Conservation (phyloP, 1,284 basidiomycete genomes). For the Malassezia equina region DNA sequence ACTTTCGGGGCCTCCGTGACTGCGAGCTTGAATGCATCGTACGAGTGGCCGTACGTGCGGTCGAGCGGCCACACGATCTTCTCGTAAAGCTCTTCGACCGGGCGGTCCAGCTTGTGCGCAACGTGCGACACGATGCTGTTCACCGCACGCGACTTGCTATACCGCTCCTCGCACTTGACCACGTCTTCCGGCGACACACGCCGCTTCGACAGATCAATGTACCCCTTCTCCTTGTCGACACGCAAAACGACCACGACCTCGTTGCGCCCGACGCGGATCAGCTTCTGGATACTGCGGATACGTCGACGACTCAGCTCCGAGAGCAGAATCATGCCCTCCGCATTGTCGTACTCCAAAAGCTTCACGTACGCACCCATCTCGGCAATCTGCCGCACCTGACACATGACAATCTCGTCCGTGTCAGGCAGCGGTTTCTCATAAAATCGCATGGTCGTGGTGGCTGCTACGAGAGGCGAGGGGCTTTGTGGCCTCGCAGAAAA, state of each 20-base stretch:
- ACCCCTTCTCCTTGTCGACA: constrained; percentile 99
- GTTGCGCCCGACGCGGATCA: constrained; percentile 93
- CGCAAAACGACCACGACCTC: constrained; percentile 96
- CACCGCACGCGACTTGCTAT: constrained; percentile 78
- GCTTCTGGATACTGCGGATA: constrained; percentile 94
- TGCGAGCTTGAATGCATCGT: constrained; percentile 94
- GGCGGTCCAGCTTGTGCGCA: constrained; percentile 35
- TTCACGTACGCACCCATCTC: constrained; percentile 99
- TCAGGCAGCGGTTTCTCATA: constrained; percentile 47
- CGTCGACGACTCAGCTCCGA: constrained; percentile 92
- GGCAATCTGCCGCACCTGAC: constrained; percentile 94
- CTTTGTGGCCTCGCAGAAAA: background rate
- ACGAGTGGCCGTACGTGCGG: constrained; percentile 83
- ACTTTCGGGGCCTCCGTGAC: constrained; percentile 84
- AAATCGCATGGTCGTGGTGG: constrained; percentile 36
- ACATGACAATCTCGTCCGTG: constrained; percentile 96
- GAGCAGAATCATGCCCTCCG: constrained; percentile 97
- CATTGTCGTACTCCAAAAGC: constrained; percentile 95
- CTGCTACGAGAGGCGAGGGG: background rate
- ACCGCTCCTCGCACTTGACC: constrained; percentile 93
- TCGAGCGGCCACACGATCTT: constrained; percentile 86
- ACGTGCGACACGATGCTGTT: constrained; percentile 46
- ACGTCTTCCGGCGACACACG: constrained; percentile 99
- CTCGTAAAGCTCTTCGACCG: constrained; percentile 76
- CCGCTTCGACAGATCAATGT: constrained; percentile 97